Evolutionary conservation across 768 basidiomycete species (phyloP), one percentile per base, ranked within the genome.

Genomic region (Mycena rebaudengoi): DNA sequence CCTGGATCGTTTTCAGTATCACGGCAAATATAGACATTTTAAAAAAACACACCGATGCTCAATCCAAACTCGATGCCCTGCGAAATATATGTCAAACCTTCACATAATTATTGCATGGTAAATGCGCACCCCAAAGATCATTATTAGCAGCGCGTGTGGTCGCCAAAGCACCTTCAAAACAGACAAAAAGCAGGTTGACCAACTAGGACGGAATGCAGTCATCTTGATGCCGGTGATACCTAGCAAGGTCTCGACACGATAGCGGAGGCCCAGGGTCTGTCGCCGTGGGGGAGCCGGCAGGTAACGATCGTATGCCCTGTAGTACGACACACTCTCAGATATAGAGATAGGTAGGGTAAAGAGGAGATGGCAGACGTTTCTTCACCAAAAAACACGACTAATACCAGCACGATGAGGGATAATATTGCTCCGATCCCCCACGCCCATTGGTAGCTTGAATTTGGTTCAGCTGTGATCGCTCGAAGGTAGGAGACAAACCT

Each of bases 141-240:
- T 72, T 41, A 78, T 69, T 21, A 75, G 57, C 20, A 80, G 56
- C n/a, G 79, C 66, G 28, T 84, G 82, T 1, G 84, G 84, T 7
- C 83, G 70, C 81, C 81, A 83, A 18, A 82, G 48, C 21, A 85
- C 73, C 40, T 72, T 72, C 45, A 82, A 62, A n/a, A 77, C 72
- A 6, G 72, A 41, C 7, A 51, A 7, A 0, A 40, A 14, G 25
- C 66, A 67, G 20, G 49, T 57, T 35, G 26, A 66, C 82, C 85
- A 85, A 16, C 68, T 65, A 20, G 77, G 67, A 26, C 79, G 73
- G 67, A 81, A 82, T 62, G 79, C 77, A 1, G 81, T 73, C 86
- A 88, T 85, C 54, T 81, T 81, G 13, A 68, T 37, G 2, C 86
- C 87, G 0, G 86, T 88, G 29, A 85, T 71, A 7, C 87, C 87